Conservation (phyloP, 2,329 filamentous ascomycete genomes). For the Geosmithia flava region DNA sequence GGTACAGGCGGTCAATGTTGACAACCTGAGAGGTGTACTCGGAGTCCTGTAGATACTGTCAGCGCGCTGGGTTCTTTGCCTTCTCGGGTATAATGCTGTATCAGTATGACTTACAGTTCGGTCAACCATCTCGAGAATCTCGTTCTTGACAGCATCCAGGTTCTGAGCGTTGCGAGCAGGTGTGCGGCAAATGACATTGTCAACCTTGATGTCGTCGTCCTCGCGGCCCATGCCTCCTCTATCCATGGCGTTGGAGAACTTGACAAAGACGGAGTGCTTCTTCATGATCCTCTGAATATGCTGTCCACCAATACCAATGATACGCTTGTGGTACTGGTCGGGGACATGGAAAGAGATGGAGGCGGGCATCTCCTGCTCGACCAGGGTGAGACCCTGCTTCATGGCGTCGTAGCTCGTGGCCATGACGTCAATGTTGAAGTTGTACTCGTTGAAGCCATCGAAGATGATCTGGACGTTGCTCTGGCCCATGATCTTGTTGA, state of each 20-base stretch:
- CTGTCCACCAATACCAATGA: constrained; percentile 95
- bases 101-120: constrained; percentile 52
- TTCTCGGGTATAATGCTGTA: not conserved
- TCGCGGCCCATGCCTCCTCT: constrained; percentile 74
- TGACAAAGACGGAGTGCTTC: constrained; percentile 99
- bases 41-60: constrained; percentile 50
- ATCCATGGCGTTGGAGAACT: constrained; percentile 99
- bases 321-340: constrained; percentile 98
- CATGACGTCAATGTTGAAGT: constrained; percentile 98
- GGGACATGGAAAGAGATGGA: constrained; percentile 99
- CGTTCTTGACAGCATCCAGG: constrained; percentile 91
- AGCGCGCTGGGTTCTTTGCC: not conserved
- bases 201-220: constrained; percentile 95
- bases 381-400: constrained; percentile 81
- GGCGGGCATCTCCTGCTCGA: constrained; percentile 98
- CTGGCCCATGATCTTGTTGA: constrained; percentile 99
- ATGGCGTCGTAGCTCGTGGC: constrained; percentile 86
- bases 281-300: constrained; percentile 99
- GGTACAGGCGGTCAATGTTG: constrained; percentile 87
- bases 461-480: constrained; percentile 99
- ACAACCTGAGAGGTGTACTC: constrained; percentile 94
- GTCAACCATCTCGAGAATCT: constrained; percentile 99
- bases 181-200: constrained; percentile 97
- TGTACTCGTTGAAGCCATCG: constrained; percentile 98
- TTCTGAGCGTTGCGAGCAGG: constrained; percentile 95